A percentile compares a stretch with the other conserved stretches of the same genome.
phyloP scores from a whole-genome alignment of 495 filamentous ascomycete species.

The Penicillium cinerascens region DNA sequence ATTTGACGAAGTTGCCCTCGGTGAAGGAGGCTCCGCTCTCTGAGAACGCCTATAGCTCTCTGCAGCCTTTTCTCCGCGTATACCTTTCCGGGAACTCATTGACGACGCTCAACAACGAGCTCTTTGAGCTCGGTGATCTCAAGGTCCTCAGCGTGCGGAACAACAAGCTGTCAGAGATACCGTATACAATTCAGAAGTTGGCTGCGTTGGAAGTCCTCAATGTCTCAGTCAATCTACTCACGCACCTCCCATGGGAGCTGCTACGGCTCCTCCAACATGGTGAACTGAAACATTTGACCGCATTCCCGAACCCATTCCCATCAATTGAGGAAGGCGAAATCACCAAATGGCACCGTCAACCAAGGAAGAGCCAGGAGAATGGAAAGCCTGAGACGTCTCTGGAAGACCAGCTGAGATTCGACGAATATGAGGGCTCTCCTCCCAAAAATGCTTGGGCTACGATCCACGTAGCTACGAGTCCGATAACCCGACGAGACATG shows the following conservation, averaged over 20 bases:
- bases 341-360: slow-evolving; percentile 31
- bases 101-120: slow-evolving; percentile 57
- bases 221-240: slow-evolving; percentile 64
- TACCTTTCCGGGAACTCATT: slow-evolving; percentile 62
- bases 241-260: slow-evolving; percentile 67
- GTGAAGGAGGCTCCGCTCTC: slow-evolving; percentile 35
- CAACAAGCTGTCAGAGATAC: slow-evolving; percentile 64
- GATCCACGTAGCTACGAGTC: slow-evolving; percentile 44
- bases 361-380: slow-evolving; percentile 3
- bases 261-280: slow-evolving; percentile 56
- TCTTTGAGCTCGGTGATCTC: slow-evolving; percentile 56
- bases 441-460: slow-evolving; percentile 37
- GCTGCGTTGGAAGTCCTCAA: slow-evolving; percentile 64
- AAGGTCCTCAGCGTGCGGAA: slow-evolving; percentile 69
- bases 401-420: slow-evolving; percentile 20
- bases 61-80: slow-evolving; percentile 57
- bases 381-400: too few relatives aligned
- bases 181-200: slow-evolving; percentile 59
- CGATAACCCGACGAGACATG: slow-evolving; percentile 38
- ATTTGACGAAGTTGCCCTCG: slow-evolving; percentile 51
- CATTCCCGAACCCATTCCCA: slow-evolving; percentile 48
- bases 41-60: slow-evolving; percentile 43
- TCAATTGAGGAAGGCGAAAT: slow-evolving; percentile 33
- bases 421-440: slow-evolving; percentile 27
- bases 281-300: slow-evolving; percentile 42